Evolutionary conservation across 2,329 filamentous ascomycete species (phyloP).

Genomic region (Bipolaris sorokiniana): DNA sequence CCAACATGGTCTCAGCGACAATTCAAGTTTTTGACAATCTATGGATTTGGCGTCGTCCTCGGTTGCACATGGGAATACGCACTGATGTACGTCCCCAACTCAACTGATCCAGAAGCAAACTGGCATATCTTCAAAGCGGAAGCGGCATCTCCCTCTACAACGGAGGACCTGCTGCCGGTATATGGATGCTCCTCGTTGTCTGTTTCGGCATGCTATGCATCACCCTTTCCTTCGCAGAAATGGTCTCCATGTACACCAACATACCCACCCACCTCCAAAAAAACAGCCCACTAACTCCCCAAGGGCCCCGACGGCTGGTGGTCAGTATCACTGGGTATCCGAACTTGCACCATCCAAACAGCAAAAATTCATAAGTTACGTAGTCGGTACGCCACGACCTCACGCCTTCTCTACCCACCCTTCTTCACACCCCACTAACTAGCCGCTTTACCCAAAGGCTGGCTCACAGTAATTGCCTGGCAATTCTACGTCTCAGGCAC

Average conservation of each 20-base stretch:
- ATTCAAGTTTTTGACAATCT: slow-evolving; percentile 22
- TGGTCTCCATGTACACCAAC: slow-evolving; percentile 37
- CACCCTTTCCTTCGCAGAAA: slow-evolving; percentile 34
- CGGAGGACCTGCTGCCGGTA: slow-evolving; percentile 21
- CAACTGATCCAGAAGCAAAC: not conserved
- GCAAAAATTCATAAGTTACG: slow-evolving; percentile 48
- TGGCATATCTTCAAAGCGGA: not conserved
- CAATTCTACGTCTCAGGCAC: slow-evolving; percentile 39
- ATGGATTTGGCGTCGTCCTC: slow-evolving; percentile 20
- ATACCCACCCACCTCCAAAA: not conserved
- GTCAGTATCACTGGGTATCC: slow-evolving; percentile 30
- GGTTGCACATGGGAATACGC: slow-evolving; percentile 24
- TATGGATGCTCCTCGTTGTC: slow-evolving; percentile 32
- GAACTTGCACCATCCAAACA: slow-evolving; percentile 46
- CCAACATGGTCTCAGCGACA: slow-evolving; percentile 16
- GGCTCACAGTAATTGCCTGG: slow-evolving; percentile 50
- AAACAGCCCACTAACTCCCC: not conserved
- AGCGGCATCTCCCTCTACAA: slow-evolving; percentile 11
- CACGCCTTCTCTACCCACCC: too few species aligned
- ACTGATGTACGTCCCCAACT: slow-evolving; percentile 14
- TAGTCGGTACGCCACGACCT: slow-evolving; percentile 39
- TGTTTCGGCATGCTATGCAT: slow-evolving; percentile 32
- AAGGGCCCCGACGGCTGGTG: slow-evolving; percentile 26
- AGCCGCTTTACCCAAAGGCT: slow-evolving; percentile 29
- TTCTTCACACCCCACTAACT: not conserved